These are phyloP conservation scores for Lentinula detonsa DNA, from an alignment of 768 basidiomycete genomes.

Conservation along the genomic window DNA sequence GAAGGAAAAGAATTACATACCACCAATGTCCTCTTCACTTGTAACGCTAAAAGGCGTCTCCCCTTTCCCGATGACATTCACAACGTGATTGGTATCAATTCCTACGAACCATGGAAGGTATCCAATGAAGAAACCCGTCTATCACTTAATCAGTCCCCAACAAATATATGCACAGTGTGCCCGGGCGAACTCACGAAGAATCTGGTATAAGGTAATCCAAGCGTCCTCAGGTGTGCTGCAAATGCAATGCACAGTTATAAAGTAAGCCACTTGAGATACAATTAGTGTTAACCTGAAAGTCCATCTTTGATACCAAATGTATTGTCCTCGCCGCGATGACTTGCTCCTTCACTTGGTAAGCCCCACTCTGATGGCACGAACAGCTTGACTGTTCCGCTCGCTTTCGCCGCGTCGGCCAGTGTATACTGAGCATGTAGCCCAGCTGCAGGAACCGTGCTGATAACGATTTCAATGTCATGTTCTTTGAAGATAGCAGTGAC, in stretches of 20 bases:
- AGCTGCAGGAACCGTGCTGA: neutral
- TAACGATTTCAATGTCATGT: neutral
- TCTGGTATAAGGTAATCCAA: slow-evolving; percentile 1
- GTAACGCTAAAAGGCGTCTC: neutral
- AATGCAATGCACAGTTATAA: neutral
- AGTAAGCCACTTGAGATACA: neutral
- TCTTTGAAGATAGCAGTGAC: neutral
- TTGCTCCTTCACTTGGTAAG: neutral
- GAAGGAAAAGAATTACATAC: neutral
- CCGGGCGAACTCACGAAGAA: neutral
- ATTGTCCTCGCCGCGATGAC: neutral
- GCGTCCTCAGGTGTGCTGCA: neutral
- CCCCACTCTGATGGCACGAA: slow-evolving; percentile 4
- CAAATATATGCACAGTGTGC: neutral
- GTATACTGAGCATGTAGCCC: neutral
- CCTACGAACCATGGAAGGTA: neutral
- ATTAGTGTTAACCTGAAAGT: neutral
- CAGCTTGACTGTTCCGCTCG: neutral
- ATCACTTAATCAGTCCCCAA: neutral
- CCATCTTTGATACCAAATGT: neutral
- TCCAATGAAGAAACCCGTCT: neutral
- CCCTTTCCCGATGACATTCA: slow-evolving; percentile 1
- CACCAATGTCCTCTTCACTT: neutral
- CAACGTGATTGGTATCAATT: neutral
- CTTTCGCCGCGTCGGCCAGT: neutral